Conservation (phyloP, 1,284 basidiomycete genomes). For the Fistulina hepatica region DNA sequence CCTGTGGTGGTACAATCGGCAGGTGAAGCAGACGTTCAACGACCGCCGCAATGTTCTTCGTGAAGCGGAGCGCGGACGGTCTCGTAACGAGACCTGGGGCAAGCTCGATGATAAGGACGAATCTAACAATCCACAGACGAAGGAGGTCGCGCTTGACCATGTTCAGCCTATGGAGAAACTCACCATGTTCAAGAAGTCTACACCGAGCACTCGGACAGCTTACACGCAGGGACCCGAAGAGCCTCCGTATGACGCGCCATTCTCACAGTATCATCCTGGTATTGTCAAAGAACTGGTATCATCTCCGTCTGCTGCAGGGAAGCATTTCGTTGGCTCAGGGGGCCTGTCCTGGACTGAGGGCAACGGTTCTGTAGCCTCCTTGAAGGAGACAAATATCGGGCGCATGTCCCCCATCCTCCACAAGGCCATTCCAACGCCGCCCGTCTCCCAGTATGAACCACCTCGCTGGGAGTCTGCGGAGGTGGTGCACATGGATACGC, state of each 20-base stretch:
- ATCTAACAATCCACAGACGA: conserved; percentile 33
- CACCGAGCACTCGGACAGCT: conserved; percentile 41
- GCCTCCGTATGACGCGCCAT: conserved; percentile 28
- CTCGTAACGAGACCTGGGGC: no score
- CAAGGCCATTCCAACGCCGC: conserved; percentile 50
- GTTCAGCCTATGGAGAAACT: conserved; percentile 42
- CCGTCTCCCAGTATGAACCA: conserved; percentile 32
- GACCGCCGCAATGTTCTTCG: no score
- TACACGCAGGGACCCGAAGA: conserved; percentile 28
- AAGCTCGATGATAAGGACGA: conserved; percentile 38
- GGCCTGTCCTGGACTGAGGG: no score
- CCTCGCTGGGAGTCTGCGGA: conserved; percentile 67
- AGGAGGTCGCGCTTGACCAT: conserved; percentile 10
- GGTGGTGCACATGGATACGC: conserved; percentile 39
- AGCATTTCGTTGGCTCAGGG: no score
- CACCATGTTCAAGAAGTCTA: conserved; percentile 57
- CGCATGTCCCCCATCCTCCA: conserved; percentile 38
- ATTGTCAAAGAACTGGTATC: conserved; percentile 45
- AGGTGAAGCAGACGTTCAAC: no score
- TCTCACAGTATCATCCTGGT: conserved; percentile 41
- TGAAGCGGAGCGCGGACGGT: no score
- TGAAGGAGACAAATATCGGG: no score
- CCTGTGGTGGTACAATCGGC: no score
- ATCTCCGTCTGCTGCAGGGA: no score
- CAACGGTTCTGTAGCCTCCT: no score